phyloP scores from a whole-genome alignment of 2,329 filamentous ascomycete species.

The Penicillium sclerotigenum region DNA sequence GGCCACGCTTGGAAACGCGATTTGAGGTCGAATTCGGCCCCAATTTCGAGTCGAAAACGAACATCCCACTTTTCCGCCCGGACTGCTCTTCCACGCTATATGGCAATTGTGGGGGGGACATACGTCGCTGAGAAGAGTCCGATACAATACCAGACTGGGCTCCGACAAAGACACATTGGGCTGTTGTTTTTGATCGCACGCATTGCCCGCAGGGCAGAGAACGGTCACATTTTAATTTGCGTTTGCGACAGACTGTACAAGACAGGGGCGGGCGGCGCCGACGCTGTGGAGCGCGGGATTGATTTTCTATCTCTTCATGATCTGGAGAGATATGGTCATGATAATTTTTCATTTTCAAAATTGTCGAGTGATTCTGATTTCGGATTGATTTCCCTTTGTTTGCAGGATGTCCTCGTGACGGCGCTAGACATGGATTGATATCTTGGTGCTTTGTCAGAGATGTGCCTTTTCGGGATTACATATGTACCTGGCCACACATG shows the following conservation, averaged over 20 bases:
- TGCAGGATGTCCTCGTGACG: not conserved
- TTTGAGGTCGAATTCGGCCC: constrained; percentile 19
- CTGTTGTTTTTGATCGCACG: constrained; percentile 49
- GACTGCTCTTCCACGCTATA: constrained; percentile 10
- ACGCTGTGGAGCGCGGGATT: constrained; percentile 34
- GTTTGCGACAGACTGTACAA: constrained; percentile 67
- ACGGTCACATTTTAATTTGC: constrained; percentile 78
- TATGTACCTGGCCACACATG: not conserved
- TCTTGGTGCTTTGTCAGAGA: not conserved
- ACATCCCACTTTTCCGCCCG: constrained; percentile 24
- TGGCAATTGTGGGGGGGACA: constrained; percentile 16
- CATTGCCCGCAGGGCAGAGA: constrained; percentile 65
- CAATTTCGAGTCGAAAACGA: constrained; percentile 35
- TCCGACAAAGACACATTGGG: constrained; percentile 53
- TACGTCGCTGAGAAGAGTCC: constrained; percentile 6
- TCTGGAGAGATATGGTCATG: constrained; percentile 2
- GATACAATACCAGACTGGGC: constrained; percentile 12
- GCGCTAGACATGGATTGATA: constrained; percentile 3
- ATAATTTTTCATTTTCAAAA: constrained; percentile 9
- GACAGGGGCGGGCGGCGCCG: constrained; percentile 64
- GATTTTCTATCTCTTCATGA: constrained; percentile 8
- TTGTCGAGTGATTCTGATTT: not conserved
- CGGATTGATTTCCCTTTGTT: not conserved
- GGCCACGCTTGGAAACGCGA: constrained; percentile 25
- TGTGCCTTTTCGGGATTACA: not conserved